These are phyloP conservation scores for Prunus davidiana DNA, from an alignment of 306 rosid genomes.

Conservation along the genomic window DNA sequence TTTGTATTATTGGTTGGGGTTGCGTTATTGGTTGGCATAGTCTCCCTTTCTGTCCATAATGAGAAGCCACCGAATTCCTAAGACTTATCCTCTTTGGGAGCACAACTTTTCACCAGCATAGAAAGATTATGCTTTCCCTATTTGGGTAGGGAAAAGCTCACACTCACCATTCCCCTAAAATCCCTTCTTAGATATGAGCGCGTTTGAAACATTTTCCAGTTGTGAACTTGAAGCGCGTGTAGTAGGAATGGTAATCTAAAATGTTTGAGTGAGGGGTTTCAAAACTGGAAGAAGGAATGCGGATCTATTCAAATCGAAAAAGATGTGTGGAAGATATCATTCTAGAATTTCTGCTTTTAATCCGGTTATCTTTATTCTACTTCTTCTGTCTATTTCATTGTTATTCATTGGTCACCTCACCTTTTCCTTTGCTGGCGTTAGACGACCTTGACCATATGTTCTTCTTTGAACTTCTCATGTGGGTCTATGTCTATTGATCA, in stretches of 20 bases:
- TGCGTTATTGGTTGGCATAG: too few relatives aligned
- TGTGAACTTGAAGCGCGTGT: too few relatives aligned
- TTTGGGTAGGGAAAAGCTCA: slow-evolving; percentile 16
- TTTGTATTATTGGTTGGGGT: slow-evolving; percentile 19
- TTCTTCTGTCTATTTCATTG: not conserved
- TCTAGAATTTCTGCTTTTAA: not conserved
- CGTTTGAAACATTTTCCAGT: not conserved
- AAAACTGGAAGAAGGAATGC: too few relatives aligned
- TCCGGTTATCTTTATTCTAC: not conserved
- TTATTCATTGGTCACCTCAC: not conserved
- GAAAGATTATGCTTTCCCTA: slow-evolving; percentile 25
- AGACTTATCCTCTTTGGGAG: slow-evolving; percentile 37
- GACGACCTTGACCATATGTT: not conserved
- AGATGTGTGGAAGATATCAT: not conserved
- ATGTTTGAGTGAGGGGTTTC: too few relatives aligned
- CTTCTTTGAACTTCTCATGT: not conserved
- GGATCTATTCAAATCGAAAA: too few relatives aligned
- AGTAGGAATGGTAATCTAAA: too few relatives aligned
- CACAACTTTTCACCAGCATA: not conserved
- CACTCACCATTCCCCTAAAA: not conserved
- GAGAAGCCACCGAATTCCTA: slow-evolving; percentile 20
- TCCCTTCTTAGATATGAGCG: not conserved
- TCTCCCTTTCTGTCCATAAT: too few relatives aligned
- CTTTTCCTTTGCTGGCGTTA: not conserved
- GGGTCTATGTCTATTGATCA: not conserved